Evolutionary conservation across 2,329 filamentous ascomycete species (phyloP).

Genomic region (Aspergillus aculeatus): DNA sequence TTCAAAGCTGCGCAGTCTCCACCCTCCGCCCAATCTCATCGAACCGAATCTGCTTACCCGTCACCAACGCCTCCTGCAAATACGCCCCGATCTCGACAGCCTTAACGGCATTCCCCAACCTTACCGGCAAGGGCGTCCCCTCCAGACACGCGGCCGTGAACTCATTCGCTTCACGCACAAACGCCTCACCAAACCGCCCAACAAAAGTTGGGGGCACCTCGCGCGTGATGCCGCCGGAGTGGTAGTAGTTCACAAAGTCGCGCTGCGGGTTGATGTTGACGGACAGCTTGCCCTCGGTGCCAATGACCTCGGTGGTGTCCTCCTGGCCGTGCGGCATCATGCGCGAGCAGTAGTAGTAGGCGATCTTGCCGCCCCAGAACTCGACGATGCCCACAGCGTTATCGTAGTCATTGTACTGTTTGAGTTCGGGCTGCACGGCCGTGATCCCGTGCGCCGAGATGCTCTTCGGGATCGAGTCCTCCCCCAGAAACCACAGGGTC

Average conservation of each 20-base stretch:
- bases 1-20: constrained; percentile 31
- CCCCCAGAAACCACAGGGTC: constrained; percentile 61
- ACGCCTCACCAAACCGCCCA: constrained; percentile 62
- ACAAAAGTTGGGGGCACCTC: constrained; percentile 64
- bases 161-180: constrained; percentile 63
- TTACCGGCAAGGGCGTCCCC: constrained; percentile 55
- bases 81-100: constrained; percentile 57
- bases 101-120: constrained; percentile 58
- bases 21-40: constrained; percentile 53
- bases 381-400: constrained; percentile 65
- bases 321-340: constrained; percentile 69
- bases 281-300: constrained; percentile 62
- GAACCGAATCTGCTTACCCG: constrained; percentile 57
- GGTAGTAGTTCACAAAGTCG: constrained; percentile 57
- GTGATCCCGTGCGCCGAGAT: constrained; percentile 57
- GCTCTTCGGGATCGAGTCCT: constrained; percentile 54
- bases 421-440: constrained; percentile 57
- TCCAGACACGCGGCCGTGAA: constrained; percentile 62
- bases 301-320: constrained; percentile 66
- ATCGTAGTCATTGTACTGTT: constrained; percentile 58
- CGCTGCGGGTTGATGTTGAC: constrained; percentile 59
- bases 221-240: constrained; percentile 54
- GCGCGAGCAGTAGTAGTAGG: constrained; percentile 61
- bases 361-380: constrained; percentile 62
- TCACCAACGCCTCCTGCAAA: constrained; percentile 56